Base-by-base conservation (phyloP, 441 rosid species). In the Populus hybrid region DNA sequence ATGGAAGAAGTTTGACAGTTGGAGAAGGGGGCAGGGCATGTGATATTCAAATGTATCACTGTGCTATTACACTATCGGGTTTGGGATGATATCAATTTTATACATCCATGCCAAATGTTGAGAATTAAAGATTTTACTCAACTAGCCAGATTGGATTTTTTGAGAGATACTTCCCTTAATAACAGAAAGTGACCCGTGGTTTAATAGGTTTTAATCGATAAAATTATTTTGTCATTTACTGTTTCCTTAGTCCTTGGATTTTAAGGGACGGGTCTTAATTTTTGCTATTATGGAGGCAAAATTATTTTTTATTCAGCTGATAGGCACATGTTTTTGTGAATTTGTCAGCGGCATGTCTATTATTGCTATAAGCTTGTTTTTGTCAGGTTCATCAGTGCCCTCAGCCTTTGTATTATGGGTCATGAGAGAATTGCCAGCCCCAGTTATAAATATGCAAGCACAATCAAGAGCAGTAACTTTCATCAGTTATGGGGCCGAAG, bases 361-460 rank as follows among this genome's bases (percentile, higher is more conserved):
- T 29, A 53, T 42, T 50, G 20, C 33, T 72, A 7, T 7, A 66
- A 36, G 11, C 3, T 75, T 75, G 36, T 42, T 71, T 26, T 64
- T 82, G 35, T 42, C 76, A 91, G 95, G 95, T 81, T 88, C 89
- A 31, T 88, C 93, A 6, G 78, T 89, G 24, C 95, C 95, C 64
- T 91, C 95, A 10, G 88, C 92, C 26, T 87, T 87, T 68, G 74
- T 91, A 71, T 82, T 91, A 68, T 89, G 91, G 95, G 84, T 86
- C 77, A 88, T 87, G 92, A 86, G 91, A 81, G 93, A 91, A 56
- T 83, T 89, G 67, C 95, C 95, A 14, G 80, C 85, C 50, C 23
- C 76, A 29, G 9, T 77, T 68, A 75, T 61, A 50, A 50, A 78
- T 67, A 31, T 45, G 59, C 88, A 74, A 64, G 87, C 82, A 73